Evolutionary conservation across 305 asterid genomes (phyloP).

Genomic region (Solanum aculeatissimum): DNA sequence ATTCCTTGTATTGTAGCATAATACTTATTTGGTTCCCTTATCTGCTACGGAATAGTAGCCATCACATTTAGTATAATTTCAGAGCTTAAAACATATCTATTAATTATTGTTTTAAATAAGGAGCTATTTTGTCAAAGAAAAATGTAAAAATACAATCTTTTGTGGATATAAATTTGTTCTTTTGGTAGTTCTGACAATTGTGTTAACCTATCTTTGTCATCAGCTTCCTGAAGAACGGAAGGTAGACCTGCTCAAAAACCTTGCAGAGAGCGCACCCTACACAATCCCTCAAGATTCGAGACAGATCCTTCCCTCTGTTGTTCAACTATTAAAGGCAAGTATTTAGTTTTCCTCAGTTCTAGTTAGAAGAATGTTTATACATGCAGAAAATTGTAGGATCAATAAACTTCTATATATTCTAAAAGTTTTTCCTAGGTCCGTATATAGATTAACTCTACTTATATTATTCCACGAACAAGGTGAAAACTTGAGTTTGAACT

Average conservation of each 20-base stretch:
- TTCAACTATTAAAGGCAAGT: conserved; percentile 73
- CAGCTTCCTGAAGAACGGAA: conserved; percentile 92
- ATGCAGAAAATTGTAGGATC: neutral
- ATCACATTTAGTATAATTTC: neutral
- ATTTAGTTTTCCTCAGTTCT: neutral
- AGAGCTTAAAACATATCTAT: neutral
- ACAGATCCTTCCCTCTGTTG: conserved; percentile 72
- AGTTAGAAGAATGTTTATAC: neutral
- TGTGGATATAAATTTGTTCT: neutral
- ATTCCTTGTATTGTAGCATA: neutral
- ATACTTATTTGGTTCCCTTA: neutral
- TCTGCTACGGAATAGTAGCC: neutral
- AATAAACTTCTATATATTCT: neutral
- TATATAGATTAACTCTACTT: neutral
- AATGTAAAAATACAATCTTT: neutral
- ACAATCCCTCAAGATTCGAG: conserved; percentile 81
- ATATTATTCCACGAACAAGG: neutral
- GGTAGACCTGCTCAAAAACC: conserved; percentile 88
- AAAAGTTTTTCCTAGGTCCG: neutral
- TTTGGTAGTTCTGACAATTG: neutral
- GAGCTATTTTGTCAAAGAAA: neutral
- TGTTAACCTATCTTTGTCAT: conserved; percentile 11
- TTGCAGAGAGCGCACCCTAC: conserved; percentile 87
- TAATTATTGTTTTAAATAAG: neutral
- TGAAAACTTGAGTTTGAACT: neutral